These are phyloP conservation scores for Knoxdaviesia capensis DNA, from an alignment of 2,329 filamentous ascomycete genomes.

Conservation along the genomic window DNA sequence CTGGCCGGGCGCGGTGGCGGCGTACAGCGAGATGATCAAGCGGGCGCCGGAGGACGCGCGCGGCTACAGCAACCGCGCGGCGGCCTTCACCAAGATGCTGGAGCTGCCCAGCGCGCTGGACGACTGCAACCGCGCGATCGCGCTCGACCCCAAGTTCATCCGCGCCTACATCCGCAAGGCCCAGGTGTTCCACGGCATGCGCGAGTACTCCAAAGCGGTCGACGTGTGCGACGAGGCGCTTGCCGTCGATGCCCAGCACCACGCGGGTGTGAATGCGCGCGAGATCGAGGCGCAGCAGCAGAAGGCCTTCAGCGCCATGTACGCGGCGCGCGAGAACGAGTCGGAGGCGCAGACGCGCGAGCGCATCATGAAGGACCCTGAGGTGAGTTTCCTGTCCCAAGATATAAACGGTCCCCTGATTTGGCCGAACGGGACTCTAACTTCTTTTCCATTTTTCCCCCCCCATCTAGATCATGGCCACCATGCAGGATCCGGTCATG, in stretches of 20 bases:
- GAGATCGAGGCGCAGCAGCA: conserved; percentile 91
- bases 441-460: background rate
- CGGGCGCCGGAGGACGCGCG: conserved; percentile 80
- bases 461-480: conserved; percentile 48
- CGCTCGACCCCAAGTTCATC: conserved; percentile 81
- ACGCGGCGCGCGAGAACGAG: conserved; percentile 77
- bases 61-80: conserved; percentile 92
- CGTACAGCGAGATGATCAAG: conserved; percentile 94
- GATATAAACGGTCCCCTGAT: background rate
- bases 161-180: conserved; percentile 93
- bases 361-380: conserved; percentile 74
- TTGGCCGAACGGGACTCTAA: background rate
- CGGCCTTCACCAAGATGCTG: conserved; percentile 90
- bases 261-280: conserved; percentile 56
- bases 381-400: conserved; percentile 34
- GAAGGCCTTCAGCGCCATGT: conserved; percentile 83
- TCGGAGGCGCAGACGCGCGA: conserved; percentile 90
- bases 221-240: conserved; percentile 72
- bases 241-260: conserved; percentile 49
- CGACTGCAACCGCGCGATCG: conserved; percentile 82
- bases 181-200: conserved; percentile 90
- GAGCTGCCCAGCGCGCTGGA: conserved; percentile 85
- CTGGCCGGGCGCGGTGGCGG: conserved; percentile 85
- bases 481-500: conserved; percentile 94
- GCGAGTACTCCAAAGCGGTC: conserved; percentile 88